Conservation (phyloP, 2,329 filamentous ascomycete species). For the Camillea tinctor region DNA sequence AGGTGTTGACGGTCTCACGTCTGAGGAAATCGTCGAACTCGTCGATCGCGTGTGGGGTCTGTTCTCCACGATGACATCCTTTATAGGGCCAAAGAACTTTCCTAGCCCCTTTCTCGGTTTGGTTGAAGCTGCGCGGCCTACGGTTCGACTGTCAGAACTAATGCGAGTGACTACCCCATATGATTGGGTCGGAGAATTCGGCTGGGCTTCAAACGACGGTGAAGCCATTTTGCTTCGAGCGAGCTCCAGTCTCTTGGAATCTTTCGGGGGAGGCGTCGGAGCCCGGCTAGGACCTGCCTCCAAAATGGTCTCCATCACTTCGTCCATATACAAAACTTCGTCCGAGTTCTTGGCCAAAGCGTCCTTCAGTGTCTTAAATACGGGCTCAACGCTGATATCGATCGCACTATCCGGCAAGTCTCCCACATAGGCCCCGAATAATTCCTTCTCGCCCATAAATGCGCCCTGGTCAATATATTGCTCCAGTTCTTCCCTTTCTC, state of each 20-base stretch:
- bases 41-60: slow-evolving; percentile 26
- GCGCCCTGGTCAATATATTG: slow-evolving; percentile 20
- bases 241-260: slow-evolving; percentile 29
- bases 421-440: slow-evolving; percentile 34
- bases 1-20: slow-evolving; percentile 24
- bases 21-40: slow-evolving; percentile 13
- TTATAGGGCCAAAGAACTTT: slow-evolving; percentile 27
- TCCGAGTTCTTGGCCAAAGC: slow-evolving; percentile 17
- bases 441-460: slow-evolving; percentile 26
- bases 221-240: slow-evolving; percentile 25
- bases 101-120: slow-evolving; percentile 18
- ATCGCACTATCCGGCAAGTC: slow-evolving; percentile 42
- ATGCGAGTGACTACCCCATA: slow-evolving; percentile 29
- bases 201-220: slow-evolving; percentile 23
- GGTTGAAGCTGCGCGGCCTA: slow-evolving; percentile 6
- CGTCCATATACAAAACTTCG: slow-evolving; percentile 29
- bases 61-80: slow-evolving; percentile 24
- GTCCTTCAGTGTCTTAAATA: slow-evolving; percentile 19
- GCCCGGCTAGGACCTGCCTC: slow-evolving; percentile 27
- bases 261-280: slow-evolving; percentile 34
- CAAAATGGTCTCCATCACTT: slow-evolving; percentile 24
- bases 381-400: slow-evolving; percentile 34
- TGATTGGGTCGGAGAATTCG: slow-evolving; percentile 11
- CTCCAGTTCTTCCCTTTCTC: slow-evolving; percentile 1
- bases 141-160: slow-evolving; percentile 15